Percentiles rank a stretch among this genome's conserved stretches.
Evolutionary conservation across 1,284 basidiomycete genomes (phyloP).

Genomic region (Volvariella surrecta): DNA sequence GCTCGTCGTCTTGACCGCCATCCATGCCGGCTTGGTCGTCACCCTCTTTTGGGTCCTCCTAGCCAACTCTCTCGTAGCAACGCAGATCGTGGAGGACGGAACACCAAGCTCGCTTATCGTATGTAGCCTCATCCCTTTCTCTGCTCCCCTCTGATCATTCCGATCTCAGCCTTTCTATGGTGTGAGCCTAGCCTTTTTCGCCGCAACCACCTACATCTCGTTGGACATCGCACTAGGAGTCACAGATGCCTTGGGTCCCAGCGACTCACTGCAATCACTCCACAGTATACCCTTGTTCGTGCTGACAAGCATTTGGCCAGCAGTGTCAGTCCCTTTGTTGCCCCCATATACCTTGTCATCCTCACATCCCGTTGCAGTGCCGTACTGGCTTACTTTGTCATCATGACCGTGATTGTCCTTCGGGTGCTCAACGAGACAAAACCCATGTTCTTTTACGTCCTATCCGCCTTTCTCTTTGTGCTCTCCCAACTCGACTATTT

Average conservation of each 20-base stretch:
- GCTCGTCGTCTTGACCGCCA: slow-evolving; percentile 63
- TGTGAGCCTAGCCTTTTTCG: slow-evolving; percentile 56
- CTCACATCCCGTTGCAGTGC: slow-evolving; percentile 33
- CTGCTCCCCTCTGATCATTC: background rate
- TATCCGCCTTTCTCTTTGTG: slow-evolving; percentile 61
- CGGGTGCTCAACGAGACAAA: slow-evolving; percentile 60
- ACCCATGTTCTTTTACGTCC: slow-evolving; percentile 64
- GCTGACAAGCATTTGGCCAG: slow-evolving; percentile 80
- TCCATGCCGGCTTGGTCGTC: slow-evolving; percentile 65
- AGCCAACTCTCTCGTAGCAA: slow-evolving; percentile 72
- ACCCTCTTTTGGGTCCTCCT: slow-evolving; percentile 73
- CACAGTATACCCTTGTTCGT: slow-evolving; percentile 68
- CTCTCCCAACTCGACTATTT: slow-evolving; percentile 73
- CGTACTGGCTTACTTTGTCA: slow-evolving; percentile 51
- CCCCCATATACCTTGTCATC: background rate
- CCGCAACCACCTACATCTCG: slow-evolving; percentile 66
- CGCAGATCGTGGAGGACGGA: slow-evolving; percentile 80
- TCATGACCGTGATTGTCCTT: slow-evolving; percentile 75
- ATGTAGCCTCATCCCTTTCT: slow-evolving; percentile 18
- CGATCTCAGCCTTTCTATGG: slow-evolving; percentile 50
- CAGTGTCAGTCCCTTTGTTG: slow-evolving; percentile 41
- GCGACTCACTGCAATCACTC: slow-evolving; percentile 45
- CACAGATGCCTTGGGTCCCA: slow-evolving; percentile 51
- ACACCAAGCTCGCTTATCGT: slow-evolving; percentile 64
- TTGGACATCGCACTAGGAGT: slow-evolving; percentile 68